A percentile compares a stretch with the other conserved stretches of the same genome.
Evolutionary conservation across 2,329 filamentous ascomycete genomes (phyloP).

Genomic region (Byssochlamys sp.): DNA sequence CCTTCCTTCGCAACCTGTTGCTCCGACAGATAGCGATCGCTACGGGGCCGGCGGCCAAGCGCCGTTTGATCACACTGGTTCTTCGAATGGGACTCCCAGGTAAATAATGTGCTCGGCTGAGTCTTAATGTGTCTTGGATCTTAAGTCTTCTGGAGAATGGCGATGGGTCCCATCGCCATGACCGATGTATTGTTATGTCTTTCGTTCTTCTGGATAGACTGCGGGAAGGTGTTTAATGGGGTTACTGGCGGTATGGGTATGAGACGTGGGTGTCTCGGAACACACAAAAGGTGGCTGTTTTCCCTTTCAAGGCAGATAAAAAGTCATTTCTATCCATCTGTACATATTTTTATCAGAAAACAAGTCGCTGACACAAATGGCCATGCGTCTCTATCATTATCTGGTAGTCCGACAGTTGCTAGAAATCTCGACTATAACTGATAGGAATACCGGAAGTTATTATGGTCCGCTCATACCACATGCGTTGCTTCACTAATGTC

Average conservation of each 20-base stretch:
- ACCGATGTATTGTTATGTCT: conserved; percentile 9
- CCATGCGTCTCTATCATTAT: background rate
- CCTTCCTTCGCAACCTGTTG: conserved; percentile 26
- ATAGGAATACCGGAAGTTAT: background rate
- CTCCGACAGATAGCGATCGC: conserved; percentile 21
- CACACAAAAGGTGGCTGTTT: conserved; percentile 17
- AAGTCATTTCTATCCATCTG: conserved; percentile 9
- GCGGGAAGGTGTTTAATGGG: conserved; percentile 14
- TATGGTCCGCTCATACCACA: background rate
- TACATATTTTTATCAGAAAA: conserved; percentile 11
- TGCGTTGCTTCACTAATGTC: no score
- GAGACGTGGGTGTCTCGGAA: conserved; percentile 19
- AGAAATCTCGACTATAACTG: background rate
- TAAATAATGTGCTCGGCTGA: conserved; percentile 11
- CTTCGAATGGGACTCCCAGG: conserved; percentile 23
- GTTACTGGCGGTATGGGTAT: conserved; percentile 1
- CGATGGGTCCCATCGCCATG: conserved; percentile 2
- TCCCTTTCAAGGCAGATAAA: conserved; percentile 16
- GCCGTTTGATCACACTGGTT: conserved; percentile 22
- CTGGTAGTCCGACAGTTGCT: background rate
- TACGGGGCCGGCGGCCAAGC: conserved; percentile 18
- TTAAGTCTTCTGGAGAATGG: conserved; percentile 8
- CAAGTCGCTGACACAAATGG: conserved; percentile 4
- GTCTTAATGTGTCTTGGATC: conserved; percentile 6
- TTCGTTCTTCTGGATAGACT: conserved; percentile 24